These are phyloP conservation scores for Colletotrichum lindemuthianum DNA, from an alignment of 2,329 filamentous ascomycete genomes.

Conservation along the genomic window DNA sequence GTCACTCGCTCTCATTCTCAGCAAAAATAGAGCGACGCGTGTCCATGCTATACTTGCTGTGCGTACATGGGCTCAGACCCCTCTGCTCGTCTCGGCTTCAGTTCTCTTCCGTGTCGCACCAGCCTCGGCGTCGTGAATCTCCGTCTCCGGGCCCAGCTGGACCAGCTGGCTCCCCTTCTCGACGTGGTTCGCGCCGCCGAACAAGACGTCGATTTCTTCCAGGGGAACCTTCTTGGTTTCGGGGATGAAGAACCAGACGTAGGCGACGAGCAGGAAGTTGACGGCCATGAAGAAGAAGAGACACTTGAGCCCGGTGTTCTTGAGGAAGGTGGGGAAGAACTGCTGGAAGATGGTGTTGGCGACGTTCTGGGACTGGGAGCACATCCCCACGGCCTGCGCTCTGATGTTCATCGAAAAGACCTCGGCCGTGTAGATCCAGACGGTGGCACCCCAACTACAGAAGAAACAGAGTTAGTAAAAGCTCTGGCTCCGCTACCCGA, in stretches of 20 bases:
- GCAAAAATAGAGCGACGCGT: too few relatives aligned
- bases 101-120: slow-evolving; percentile 1
- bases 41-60: too few relatives aligned
- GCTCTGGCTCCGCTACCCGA: background rate
- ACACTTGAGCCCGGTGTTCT: slow-evolving; percentile 59
- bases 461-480: background rate
- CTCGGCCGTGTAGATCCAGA: slow-evolving; percentile 77
- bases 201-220: slow-evolving; percentile 66
- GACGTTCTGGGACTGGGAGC: slow-evolving; percentile 67
- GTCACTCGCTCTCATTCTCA: too few relatives aligned
- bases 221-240: slow-evolving; percentile 61
- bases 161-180: slow-evolving; percentile 62
- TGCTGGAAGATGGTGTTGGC: slow-evolving; percentile 75
- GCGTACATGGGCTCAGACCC: background rate
- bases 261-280: slow-evolving; percentile 57
- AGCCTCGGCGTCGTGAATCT: background rate
- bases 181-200: slow-evolving; percentile 64
- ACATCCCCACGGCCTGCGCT: slow-evolving; percentile 76
- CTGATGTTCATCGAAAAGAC: slow-evolving; percentile 77
- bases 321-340: slow-evolving; percentile 74
- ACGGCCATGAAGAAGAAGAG: slow-evolving; percentile 50
- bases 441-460: slow-evolving; percentile 56
- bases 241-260: slow-evolving; percentile 61
- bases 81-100: slow-evolving; percentile 25
- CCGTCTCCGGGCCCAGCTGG: background rate